Evolutionary conservation across 2,329 filamentous ascomycete species (phyloP), one percentile per base, ranked within the genome.

Genomic region (Arthroderma sp.): DNA sequence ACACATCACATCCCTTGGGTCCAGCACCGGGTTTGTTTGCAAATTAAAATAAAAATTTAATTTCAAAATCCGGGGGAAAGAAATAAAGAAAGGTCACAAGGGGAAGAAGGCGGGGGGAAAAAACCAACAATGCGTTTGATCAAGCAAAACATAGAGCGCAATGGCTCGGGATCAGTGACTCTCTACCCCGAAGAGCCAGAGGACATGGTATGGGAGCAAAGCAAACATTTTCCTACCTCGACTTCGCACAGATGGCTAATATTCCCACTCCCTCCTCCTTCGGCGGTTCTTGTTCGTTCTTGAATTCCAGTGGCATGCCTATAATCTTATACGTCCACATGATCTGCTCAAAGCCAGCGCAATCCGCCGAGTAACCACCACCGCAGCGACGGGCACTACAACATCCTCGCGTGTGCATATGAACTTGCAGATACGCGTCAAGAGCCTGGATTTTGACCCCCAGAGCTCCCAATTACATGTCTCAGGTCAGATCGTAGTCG

Each of bases 181-280:
- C 67, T 85, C 44, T 71, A 77, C 48, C 81, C 81, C 2, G 80
- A 84, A 61, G 81, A 84, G 60, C 78, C 80, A 42, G 81, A 85
- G 64, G 81, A 85, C 54, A 85, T 85, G 81, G 77, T 80, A 67
- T 51, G 55, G 49, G 29, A 34, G 28, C 40, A 31, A 38, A 33
- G 38, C 29, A 29, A 30, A 10, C 38, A 7, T 5, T 28, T n/a
- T n/a, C 29, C 7, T 9, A 39, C 27, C 7, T n/a, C 29, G 15
- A 27, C 10, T 9, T 36, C 11, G 9, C 15, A 22, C 15, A 22
- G 15, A 22, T 22, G 15, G 15, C 15, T 22, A 22, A 22, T 22
- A 22, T 22, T 22, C 15, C 15, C 15, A 22, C 15, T 22, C 15
- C 29, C 11, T 6, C n/a, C 22, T 6, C 33, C 8, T 9, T 7